Evolutionary conservation across 352 stramenopile genomes (phyloP), one percentile per base, ranked within the genome.

Genomic region (Pythium apleroticum): DNA sequence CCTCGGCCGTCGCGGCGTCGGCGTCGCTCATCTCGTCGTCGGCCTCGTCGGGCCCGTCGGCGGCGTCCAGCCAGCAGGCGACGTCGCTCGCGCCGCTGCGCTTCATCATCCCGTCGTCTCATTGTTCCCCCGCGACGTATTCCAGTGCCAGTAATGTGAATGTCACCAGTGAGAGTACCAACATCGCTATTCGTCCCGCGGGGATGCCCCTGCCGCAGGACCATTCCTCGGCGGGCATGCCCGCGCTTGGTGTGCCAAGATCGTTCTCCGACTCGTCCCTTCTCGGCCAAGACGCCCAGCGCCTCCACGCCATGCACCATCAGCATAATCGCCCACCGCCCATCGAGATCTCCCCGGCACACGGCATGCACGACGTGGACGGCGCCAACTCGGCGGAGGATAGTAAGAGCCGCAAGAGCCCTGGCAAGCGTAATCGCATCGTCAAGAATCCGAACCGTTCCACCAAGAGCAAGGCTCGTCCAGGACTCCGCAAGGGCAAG

Each of bases 401-500:
- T 8, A 30, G 25, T 25, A 76, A 79, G 50, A 52, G 37, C n/a
- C 86, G 88, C 70, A 90, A 89, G 60, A 72, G 71, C 15, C 59
- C 67, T 3, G 46, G 70, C 20, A 90, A 88, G 66, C 78, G 83
- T 54, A 66, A 70, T 27, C 83, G 83, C 6, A 62, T 65, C 7
- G 69, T 80, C 37, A 92, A 92, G 64, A 75, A 80, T 57, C 74
- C 77, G 1, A 89, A 72, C 56, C 73, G 84, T 0, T 93, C 84
- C 31, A 93, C 84, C 22, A 93, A 93, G 66, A 93, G 84, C 74
- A 95, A 95, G 70, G 84, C 84, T 11, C 81, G 84, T 14, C 86
- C 86, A n/a, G 86, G 86, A 6, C 82, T 95, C 11, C 83, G 86
- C 46, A 93, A 93, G 69, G 86, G 86, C 57, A 95, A 95, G 64